Base-by-base conservation (phyloP, 352 stramenopile genomes). In the Globisporangium ultimum region DNA sequence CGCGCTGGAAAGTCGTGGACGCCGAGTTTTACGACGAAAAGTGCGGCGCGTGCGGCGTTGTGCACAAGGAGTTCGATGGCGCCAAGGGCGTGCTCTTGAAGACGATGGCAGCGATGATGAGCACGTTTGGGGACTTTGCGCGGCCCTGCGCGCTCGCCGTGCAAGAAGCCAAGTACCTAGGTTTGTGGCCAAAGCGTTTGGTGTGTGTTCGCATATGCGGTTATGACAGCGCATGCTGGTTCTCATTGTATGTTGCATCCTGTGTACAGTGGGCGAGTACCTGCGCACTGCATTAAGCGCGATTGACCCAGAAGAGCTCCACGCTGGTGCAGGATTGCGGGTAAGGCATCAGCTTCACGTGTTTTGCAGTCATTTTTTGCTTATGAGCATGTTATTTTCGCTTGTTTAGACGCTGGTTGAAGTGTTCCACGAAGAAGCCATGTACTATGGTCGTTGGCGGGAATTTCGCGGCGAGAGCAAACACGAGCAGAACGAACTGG, bases 401-500 rank as follows among this genome's bases (percentile, higher is more conserved):
- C 28, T 60, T 68, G n/a, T 10, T 45, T 36, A 91, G 85, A 78
- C 72, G 21, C 63, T 95, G 0, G 84, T 91, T 0, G 79, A 90
- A 24, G 74, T 91, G 32, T 95, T 93, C 24, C 61, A 76, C 5
- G 76, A 90, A 50, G 85, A 95, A 70, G 81, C 83, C 12, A 70
- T 77, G 47, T 93, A 93, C 68, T 95, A 95, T 48, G 80, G 81
- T n/a, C 79, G 85, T 22, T 95, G 83, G 85, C 68, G 84, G 42
- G 85, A 95, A 56, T 95, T 95, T 51, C 80, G 79, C 17, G 71
- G 76, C 32, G 78, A 92, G 52, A 90, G 81, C 9, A 95, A 95
- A 40, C 72, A 88, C 57, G 74, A 90, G 48, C 74, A 88, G 53
- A 80, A 88, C 36, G 82, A 91, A 32, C 61, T 89, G n/a, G 85